These are phyloP conservation scores for Cercospora canescens DNA, from an alignment of 2,329 filamentous ascomycete genomes.

Conservation along the genomic window DNA sequence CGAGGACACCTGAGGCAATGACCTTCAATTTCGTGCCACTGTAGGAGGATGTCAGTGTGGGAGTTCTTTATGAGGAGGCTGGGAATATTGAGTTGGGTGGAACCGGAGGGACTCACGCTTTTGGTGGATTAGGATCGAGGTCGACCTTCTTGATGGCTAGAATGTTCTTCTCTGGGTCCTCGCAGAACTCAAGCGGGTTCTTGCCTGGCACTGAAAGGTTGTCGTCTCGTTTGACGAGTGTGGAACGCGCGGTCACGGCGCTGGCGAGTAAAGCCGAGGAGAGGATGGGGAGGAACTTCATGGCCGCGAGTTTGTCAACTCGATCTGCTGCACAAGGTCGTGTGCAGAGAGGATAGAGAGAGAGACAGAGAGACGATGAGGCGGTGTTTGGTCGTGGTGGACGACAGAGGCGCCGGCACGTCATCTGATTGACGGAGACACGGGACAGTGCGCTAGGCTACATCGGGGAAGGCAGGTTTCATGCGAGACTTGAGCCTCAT, in stretches of 20 bases:
- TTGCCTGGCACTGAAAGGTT: slow-evolving; percentile 73
- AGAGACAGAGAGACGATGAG: slow-evolving; percentile 31
- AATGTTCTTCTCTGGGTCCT: slow-evolving; percentile 67
- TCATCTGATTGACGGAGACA: not conserved
- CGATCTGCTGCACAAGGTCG: not conserved
- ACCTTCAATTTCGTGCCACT: slow-evolving; percentile 80
- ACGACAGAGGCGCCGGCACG: slow-evolving; percentile 7
- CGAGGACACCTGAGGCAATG: slow-evolving; percentile 73
- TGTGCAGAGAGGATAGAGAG: slow-evolving; percentile 25
- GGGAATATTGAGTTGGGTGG: slow-evolving; percentile 3
- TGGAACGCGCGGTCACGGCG: slow-evolving; percentile 32
- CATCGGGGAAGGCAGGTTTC: not conserved
- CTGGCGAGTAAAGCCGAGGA: slow-evolving; percentile 32
- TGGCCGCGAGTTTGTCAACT: slow-evolving; percentile 6
- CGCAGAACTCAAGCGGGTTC: slow-evolving; percentile 81
- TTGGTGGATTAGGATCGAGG: slow-evolving; percentile 80
- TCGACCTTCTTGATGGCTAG: slow-evolving; percentile 78
- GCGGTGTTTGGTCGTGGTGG: slow-evolving; percentile 5
- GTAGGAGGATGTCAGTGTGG: slow-evolving; percentile 7
- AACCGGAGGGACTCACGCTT: slow-evolving; percentile 59
- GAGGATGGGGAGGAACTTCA: slow-evolving; percentile 35
- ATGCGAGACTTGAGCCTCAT: not conserved
- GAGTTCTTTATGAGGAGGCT: not conserved
- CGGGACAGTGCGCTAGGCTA: not conserved
- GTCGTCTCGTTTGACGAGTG: slow-evolving; percentile 32